Evolutionary conservation across 2,329 filamentous ascomycete species (phyloP), one percentile per base, ranked within the genome.

Genomic region (Cryphonectria nitschkei): DNA sequence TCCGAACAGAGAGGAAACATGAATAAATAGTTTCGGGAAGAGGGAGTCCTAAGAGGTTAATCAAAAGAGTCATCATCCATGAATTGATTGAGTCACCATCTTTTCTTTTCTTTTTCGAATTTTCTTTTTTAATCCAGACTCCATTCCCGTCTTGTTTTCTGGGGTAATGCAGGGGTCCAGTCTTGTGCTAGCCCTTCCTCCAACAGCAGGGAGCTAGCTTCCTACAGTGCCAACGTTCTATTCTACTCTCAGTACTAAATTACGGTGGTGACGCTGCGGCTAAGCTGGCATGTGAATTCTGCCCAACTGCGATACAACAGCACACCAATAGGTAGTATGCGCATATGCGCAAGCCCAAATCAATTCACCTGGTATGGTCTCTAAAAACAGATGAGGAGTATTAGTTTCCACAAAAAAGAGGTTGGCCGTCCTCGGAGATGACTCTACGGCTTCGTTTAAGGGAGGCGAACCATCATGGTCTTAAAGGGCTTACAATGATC

Each of bases 141-240:
- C 32, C 37, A 22, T 60, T 52, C 41, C 29, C 54, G 54, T 68
- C 50, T 52, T 13, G 52, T 63, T 66, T 71, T 69, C 70, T 66
- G 70, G 70, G 70, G 70, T 71, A 71, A 67, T 39, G 39, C 37
- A 34, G 22, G 37, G 61, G 22, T 46, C 37, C 61, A 39, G 26
- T 29, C 37, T 22, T n/a, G 43, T 22, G 22, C 43, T 50, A 50
- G 43, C 43, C 19, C 43, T 22, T 22, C 43, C 43, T 50, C 43
- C 43, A 50, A 50, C 43, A 7, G 43, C 43, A 50, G 16, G 43
- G 43, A 50, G 43, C 43, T 46, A 46, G 16, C 43, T 46, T 22
- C 43, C 37, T 39, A 39, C 37, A 39, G 37, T 11, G 9, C 37
- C 37, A 58, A 58, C 54, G 5, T 22, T 19, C 19, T 34, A 22